Base-by-base conservation (phyloP, 2,329 filamentous ascomycete genomes). In the Fusarium burgessii region DNA sequence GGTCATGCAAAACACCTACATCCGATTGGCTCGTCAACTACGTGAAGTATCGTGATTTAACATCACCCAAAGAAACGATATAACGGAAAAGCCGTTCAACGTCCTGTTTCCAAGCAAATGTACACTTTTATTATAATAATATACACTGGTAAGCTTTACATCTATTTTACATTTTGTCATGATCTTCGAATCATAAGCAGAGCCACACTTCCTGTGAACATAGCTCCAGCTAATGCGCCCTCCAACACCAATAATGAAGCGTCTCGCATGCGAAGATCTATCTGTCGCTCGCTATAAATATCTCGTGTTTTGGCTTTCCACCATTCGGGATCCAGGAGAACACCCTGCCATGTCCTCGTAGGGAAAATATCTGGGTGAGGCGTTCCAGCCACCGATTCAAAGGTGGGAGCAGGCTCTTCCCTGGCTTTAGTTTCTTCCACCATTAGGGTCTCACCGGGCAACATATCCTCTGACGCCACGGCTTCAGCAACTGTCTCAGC, bases 171-270 rank as follows among this genome's bases (percentile, higher is more conserved):
- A 62, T 64, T 56, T 58, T 54, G 36, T 75, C 71, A 79, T 64
- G 72, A 74, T 60, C 73, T 74, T 62, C 84, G 80, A 50, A 84
- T 78, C 25, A 87, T 71, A 45, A 88, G 76, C 43, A 90, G 70
- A 8, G 85, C 84, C 56, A 91, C 74, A 41, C 88, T 79, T 38
- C 86, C 87, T 56, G 87, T 87, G 18, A 92, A 71, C 1, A 86
- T 84, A 14, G 90, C 91, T n/a, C 92, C 92, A 1, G 89, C 86
- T 32, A 88, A 85, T 11, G 88, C 89, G 58, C 91, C 88, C 80
- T 94, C 89, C 38, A 93, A 81, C 51, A 88, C 90, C 71, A 93
- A 82, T n/a, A 91, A 80, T 5, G 92, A 93, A 35, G 92, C 82
- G 74, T 95, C 92, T 56, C 88, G 87, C 84, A 93, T 92, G 45